Percentiles rank a stretch among this genome's conserved stretches.
phyloP scores from a whole-genome alignment of 768 basidiomycete species.

The Strobilomyces dryophilus region DNA sequence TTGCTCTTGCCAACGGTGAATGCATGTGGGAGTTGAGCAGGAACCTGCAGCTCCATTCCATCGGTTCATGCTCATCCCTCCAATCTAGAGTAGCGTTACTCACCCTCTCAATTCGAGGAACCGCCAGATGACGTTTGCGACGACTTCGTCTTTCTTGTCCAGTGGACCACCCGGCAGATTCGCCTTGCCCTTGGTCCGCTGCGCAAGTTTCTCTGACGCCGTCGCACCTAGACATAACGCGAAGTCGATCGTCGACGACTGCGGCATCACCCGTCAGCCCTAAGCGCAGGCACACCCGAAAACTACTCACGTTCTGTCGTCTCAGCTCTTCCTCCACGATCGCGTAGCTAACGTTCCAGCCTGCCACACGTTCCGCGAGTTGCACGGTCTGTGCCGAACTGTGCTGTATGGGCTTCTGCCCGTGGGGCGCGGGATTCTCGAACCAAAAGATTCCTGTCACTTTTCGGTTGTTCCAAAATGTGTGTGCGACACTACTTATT shows the following conservation, averaged over 20 bases:
- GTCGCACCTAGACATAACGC: conserved; percentile 92
- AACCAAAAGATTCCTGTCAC: conserved; percentile 78
- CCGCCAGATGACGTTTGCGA: conserved; percentile 97
- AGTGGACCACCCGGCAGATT: conserved; percentile 45
- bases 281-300: conserved; percentile 15
- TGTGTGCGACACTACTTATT: conserved; percentile 73
- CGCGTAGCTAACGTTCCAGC: conserved; percentile 85
- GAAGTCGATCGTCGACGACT: conserved; percentile 99
- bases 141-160: conserved; percentile 97
- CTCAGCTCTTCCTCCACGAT: conserved; percentile 92
- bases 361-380: conserved; percentile 80
- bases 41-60: conserved; percentile 53
- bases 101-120: conserved; percentile 96
- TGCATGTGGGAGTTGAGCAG: conserved; percentile 85
- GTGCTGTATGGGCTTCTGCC: conserved; percentile 62
- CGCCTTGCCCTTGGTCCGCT: conserved; percentile 73
- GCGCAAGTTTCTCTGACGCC: conserved; percentile 70
- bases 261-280: conserved; percentile 21
- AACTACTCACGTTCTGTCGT: conserved; percentile 83
- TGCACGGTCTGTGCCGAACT: conserved; percentile 76
- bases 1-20: conserved; percentile 85
- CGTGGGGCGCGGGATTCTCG: conserved; percentile 46
- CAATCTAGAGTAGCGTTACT: conserved; percentile 10
- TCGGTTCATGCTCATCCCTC: conserved; percentile 4
- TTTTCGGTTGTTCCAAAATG: conserved; percentile 75